Evolutionary conservation across 345 rosid species (phyloP), one percentile per base, ranked within the genome.

Genomic region (Orychophragmus violaceus): DNA sequence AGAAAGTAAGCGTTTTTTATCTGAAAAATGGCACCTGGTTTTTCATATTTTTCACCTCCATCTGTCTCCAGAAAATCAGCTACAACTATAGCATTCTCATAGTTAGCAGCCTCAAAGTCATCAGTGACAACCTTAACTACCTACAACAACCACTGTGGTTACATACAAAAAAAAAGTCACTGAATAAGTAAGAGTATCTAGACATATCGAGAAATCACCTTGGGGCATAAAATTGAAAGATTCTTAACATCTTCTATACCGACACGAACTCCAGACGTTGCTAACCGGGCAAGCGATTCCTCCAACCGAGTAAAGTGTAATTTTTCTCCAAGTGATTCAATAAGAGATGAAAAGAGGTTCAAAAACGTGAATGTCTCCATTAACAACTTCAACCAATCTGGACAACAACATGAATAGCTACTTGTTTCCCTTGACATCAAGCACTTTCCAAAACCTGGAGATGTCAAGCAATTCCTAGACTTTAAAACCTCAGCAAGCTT

Each of bases 141-240:
- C 98, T 91, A 79, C 67, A 52, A 82, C 7, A 65, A 42, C 76
- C 64, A 80, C 24, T 18, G 21, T 12, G 60, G 66, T 62, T 19
- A 62, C 74, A 68, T 62, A 68, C 17, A 9, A 64, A 54, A 8
- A 7, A 13, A 13, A 14, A 21, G 48, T 16, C 48, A 58, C 25
- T 13, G 3, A 65, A 44, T 8, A 22, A 42, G 35, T 33, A 45
- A 25, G 21, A 65, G 24, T n/a, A 10, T 35, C 32, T n/a, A 45
- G 18, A 70, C 11, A 44, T 59, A 59, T 41, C 41, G 5, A 53
- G 4, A 57, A 29, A 39, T 72, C 72, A 87, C 98, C 95, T 87
- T 82, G 55, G 95, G 92, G 71, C 86, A 85, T 59, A 92, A 74
- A 70, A 74, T 36, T 7, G 95, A 79, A 58, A 92, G 86, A 79